These are phyloP conservation scores for Talaromyces sp. DNA, from an alignment of 2,329 filamentous ascomycete genomes.

Conservation along the genomic window DNA sequence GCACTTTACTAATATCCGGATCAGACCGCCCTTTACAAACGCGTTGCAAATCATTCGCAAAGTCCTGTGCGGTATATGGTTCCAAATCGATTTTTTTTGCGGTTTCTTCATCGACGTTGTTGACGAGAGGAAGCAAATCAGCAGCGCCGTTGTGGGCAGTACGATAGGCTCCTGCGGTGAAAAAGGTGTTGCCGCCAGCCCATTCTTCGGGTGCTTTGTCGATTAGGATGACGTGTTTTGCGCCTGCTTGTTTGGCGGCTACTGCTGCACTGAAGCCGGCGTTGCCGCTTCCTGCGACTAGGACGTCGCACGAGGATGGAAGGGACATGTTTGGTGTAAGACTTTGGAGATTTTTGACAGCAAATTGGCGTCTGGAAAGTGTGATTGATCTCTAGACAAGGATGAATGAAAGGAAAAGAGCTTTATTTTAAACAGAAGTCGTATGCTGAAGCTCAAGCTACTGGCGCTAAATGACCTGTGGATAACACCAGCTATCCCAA, in stretches of 20 bases:
- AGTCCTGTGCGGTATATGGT: slow-evolving; percentile 56
- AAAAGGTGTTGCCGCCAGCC: slow-evolving; percentile 63
- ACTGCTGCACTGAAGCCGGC: slow-evolving; percentile 62
- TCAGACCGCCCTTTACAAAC: slow-evolving; percentile 57
- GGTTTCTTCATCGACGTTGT: slow-evolving; percentile 52
- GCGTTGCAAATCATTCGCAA: slow-evolving; percentile 54
- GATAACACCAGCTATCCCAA: neutral
- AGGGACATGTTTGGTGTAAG: slow-evolving; percentile 13
- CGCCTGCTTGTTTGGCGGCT: slow-evolving; percentile 52
- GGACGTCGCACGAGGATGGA: slow-evolving; percentile 27
- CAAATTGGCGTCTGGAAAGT: neutral
- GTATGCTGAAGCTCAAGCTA: neutral
- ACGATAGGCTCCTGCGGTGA: slow-evolving; percentile 64
- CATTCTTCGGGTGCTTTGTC: slow-evolving; percentile 59
- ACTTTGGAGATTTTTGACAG: neutral
- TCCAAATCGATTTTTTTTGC: slow-evolving; percentile 55
- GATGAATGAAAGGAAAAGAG: neutral
- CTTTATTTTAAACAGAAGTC: neutral
- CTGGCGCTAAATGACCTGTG: neutral
- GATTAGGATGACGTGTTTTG: slow-evolving; percentile 51
- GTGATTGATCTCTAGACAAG: neutral
- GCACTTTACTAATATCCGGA: slow-evolving; percentile 44
- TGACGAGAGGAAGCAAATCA: slow-evolving; percentile 60
- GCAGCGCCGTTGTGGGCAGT: slow-evolving; percentile 54
- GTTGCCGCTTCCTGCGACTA: slow-evolving; percentile 63